phyloP scores from a whole-genome alignment of 768 basidiomycete species.

The Vishniacozyma victoriae region DNA sequence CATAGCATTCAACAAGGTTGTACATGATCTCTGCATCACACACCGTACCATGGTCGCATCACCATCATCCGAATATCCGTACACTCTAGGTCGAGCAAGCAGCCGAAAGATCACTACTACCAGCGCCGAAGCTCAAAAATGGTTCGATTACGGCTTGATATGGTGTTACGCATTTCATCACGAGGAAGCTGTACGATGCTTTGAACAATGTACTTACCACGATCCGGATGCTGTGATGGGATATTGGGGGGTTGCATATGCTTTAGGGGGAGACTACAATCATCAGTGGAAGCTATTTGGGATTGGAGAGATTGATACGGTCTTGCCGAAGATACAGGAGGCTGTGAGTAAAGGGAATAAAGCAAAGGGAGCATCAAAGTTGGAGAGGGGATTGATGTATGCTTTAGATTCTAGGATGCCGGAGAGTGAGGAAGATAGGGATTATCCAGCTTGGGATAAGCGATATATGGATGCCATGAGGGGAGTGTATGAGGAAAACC shows the following conservation, averaged over 20 bases:
- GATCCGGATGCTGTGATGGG: slow-evolving; percentile 25
- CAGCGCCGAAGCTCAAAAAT: slow-evolving; percentile 21
- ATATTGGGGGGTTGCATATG: slow-evolving; percentile 36
- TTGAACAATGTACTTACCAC: slow-evolving; percentile 18
- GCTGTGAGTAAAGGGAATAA: slow-evolving; percentile 4
- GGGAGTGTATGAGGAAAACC: slow-evolving; percentile 14
- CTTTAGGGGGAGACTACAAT: slow-evolving; percentile 39
- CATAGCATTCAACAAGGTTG: too few species aligned
- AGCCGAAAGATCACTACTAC: slow-evolving; percentile 13
- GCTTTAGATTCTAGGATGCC: slow-evolving; percentile 21
- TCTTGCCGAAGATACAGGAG: slow-evolving; percentile 1
- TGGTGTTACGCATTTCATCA: slow-evolving; percentile 35
- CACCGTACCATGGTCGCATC: too few species aligned
- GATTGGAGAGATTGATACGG: slow-evolving; percentile 6
- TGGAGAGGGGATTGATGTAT: slow-evolving; percentile 19
- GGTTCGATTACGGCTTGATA: slow-evolving; percentile 35
- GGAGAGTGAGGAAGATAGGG: slow-evolving; percentile 6
- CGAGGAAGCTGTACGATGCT: slow-evolving; percentile 28
- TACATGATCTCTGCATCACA: too few species aligned
- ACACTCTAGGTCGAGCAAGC: not conserved
- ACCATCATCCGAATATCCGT: too few species aligned
- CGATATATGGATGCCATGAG: slow-evolving; percentile 24
- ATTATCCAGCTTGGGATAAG: slow-evolving; percentile 15
- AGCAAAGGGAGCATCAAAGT: not conserved
- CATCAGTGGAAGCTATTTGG: slow-evolving; percentile 29